Evolutionary conservation across 2,329 filamentous ascomycete genomes (phyloP).

Genomic region (Alternaria triticina): DNA sequence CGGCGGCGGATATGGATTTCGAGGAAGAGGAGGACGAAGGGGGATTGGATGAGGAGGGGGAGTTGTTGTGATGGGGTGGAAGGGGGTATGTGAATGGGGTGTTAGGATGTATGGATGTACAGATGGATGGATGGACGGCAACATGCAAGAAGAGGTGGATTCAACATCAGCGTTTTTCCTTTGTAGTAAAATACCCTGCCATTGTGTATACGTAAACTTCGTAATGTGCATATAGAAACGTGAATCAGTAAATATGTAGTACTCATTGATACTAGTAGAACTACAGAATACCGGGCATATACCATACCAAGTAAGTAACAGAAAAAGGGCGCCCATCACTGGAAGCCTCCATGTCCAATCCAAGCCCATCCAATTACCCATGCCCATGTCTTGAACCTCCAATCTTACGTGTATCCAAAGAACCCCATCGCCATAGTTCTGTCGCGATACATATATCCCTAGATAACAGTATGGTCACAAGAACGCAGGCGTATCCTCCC

Average conservation of each 20-base stretch:
- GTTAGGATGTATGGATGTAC: no score
- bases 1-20: constrained; percentile 61
- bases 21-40: constrained; percentile 54
- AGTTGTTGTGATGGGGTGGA: constrained; percentile 45
- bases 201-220: background rate
- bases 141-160: background rate
- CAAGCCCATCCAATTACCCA: background rate
- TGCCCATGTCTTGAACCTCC: background rate
- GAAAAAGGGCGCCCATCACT: background rate
- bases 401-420: background rate
- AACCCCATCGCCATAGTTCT: background rate
- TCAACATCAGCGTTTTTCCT: background rate
- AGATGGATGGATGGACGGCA: no score
- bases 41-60: constrained; percentile 65
- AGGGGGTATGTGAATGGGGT: no score
- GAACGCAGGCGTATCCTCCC: constrained; percentile 34
- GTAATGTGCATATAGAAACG: background rate
- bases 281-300: background rate
- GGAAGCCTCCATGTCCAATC: background rate
- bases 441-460: background rate
- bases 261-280: background rate
- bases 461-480: constrained; percentile 8
- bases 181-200: background rate
- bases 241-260: background rate
- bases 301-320: background rate